These are phyloP conservation scores for Agaricus subrufescens DNA, from an alignment of 768 basidiomycete genomes.

Conservation along the genomic window DNA sequence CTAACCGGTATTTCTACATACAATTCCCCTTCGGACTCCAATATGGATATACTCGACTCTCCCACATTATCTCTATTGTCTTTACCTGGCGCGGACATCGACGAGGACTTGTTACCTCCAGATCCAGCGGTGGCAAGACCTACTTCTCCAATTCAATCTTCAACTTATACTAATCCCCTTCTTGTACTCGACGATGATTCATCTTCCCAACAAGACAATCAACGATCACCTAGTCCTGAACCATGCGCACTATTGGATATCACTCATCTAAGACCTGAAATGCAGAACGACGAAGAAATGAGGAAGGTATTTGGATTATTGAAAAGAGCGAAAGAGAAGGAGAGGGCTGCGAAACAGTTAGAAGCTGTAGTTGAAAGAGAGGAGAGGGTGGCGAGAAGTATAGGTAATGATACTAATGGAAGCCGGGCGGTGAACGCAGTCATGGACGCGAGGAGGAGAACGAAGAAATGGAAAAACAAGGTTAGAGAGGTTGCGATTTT, in stretches of 20 bases:
- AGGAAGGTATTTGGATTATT: slow-evolving; percentile 35
- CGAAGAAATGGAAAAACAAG: slow-evolving; percentile 5
- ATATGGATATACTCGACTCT: slow-evolving; percentile 14
- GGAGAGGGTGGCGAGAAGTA: slow-evolving; percentile 20
- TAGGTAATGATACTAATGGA: background rate
- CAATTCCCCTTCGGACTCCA: background rate
- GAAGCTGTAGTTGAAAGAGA: slow-evolving; percentile 24
- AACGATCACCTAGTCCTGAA: slow-evolving; percentile 6
- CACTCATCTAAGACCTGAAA: slow-evolving; percentile 21
- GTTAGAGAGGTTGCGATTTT: slow-evolving; percentile 7
- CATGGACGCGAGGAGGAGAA: slow-evolving; percentile 1
- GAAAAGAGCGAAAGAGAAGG: slow-evolving; percentile 22
- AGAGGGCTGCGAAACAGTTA: slow-evolving; percentile 15
- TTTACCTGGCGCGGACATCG: slow-evolving; percentile 29
- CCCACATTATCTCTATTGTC: slow-evolving; percentile 21
- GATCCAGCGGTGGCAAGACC: slow-evolving; percentile 21
- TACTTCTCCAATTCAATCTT: slow-evolving; percentile 16
- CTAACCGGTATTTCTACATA: background rate
- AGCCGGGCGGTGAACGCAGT: background rate
- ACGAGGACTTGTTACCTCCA: slow-evolving; percentile 25
- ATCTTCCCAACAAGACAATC: background rate
- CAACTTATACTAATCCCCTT: slow-evolving; percentile 11
- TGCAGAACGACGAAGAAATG: slow-evolving; percentile 38
- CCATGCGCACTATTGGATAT: slow-evolving; percentile 1
- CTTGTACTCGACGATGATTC: slow-evolving; percentile 41